Conservation (phyloP, 306 rosid genomes). For the Inga oerstediana region DNA sequence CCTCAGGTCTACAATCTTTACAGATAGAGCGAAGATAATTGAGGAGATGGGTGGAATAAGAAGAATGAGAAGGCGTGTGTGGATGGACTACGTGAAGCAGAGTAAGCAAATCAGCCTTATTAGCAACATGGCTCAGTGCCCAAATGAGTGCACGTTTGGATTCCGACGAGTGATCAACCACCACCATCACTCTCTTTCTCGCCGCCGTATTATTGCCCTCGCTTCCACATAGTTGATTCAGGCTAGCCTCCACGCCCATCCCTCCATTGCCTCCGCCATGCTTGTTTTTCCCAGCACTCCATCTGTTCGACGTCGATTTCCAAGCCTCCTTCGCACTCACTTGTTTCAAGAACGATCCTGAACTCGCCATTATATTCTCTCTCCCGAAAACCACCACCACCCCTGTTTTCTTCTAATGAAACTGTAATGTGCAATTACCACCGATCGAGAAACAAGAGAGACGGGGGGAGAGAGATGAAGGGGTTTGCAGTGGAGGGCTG, state of each 20-base stretch:
- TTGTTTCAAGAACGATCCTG: conserved; percentile 65
- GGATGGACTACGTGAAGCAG: conserved; percentile 76
- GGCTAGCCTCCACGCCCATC: conserved; percentile 37
- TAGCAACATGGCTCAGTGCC: conserved; percentile 86
- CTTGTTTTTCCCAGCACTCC: conserved; percentile 49
- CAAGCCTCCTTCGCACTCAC: conserved; percentile 65
- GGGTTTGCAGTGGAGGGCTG: not conserved
- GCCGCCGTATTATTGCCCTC: conserved; percentile 37
- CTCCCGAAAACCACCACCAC: not conserved
- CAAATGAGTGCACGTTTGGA: conserved; percentile 92
- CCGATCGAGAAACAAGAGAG: conserved; percentile 3
- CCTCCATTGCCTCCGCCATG: conserved; percentile 19
- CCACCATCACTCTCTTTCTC: conserved; percentile 92
- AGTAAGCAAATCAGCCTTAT: conserved; percentile 82
- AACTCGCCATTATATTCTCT: conserved; percentile 47
- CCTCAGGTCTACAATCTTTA: conserved; percentile 92
- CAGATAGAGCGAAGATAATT: conserved; percentile 79
- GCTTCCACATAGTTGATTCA: conserved; percentile 54
- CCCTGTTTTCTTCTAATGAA: not conserved
- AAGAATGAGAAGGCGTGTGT: conserved; percentile 37
- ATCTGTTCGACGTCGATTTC: conserved; percentile 67
- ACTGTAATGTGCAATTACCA: conserved; percentile 16
- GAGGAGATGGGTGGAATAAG: conserved; percentile 62
- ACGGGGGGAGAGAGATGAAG: not conserved
- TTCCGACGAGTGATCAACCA: conserved; percentile 73